phyloP scores from a whole-genome alignment of 768 basidiomycete genomes.

The Pleurotus pulmonarius region DNA sequence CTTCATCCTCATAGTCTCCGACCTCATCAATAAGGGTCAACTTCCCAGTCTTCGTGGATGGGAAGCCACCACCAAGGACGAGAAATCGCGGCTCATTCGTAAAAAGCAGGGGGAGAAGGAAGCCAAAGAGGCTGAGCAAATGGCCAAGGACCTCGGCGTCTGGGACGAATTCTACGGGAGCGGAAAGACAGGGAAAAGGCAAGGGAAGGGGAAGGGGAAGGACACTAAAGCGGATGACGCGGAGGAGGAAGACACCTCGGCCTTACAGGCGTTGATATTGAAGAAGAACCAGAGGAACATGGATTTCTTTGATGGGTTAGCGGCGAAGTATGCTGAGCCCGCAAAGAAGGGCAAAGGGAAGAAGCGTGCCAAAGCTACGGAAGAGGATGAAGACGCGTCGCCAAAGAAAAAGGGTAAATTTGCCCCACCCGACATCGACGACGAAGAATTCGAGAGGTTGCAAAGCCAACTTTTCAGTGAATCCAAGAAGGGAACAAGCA shows the following conservation, averaged over 20 bases:
- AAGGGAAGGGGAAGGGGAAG: slow-evolving; percentile 50
- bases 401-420: slow-evolving; percentile 49
- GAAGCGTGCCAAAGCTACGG: slow-evolving; percentile 47
- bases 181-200: slow-evolving; percentile 62
- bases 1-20: slow-evolving; percentile 66
- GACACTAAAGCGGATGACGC: slow-evolving; percentile 29
- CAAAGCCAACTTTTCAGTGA: slow-evolving; percentile 54
- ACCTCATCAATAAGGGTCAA: slow-evolving; percentile 57
- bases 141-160: slow-evolving; percentile 85
- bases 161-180: slow-evolving; percentile 92
- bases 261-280: slow-evolving; percentile 77
- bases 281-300: slow-evolving; percentile 66
- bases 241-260: slow-evolving; percentile 61
- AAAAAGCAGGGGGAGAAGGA: slow-evolving; percentile 75
- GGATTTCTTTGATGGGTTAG: slow-evolving; percentile 74
- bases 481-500: slow-evolving; percentile 29
- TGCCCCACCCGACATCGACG: slow-evolving; percentile 55
- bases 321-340: slow-evolving; percentile 66
- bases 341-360: slow-evolving; percentile 50
- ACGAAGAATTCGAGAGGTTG: slow-evolving; percentile 59
- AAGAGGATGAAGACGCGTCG: slow-evolving; percentile 31
- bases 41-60: slow-evolving; percentile 58
- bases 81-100: slow-evolving; percentile 72
- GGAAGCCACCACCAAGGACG: slow-evolving; percentile 71
- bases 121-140: slow-evolving; percentile 77